Evolutionary conservation across 1,284 basidiomycete species (phyloP), one percentile per base, ranked within the genome.

Genomic region (Rhodotorula sp.): DNA sequence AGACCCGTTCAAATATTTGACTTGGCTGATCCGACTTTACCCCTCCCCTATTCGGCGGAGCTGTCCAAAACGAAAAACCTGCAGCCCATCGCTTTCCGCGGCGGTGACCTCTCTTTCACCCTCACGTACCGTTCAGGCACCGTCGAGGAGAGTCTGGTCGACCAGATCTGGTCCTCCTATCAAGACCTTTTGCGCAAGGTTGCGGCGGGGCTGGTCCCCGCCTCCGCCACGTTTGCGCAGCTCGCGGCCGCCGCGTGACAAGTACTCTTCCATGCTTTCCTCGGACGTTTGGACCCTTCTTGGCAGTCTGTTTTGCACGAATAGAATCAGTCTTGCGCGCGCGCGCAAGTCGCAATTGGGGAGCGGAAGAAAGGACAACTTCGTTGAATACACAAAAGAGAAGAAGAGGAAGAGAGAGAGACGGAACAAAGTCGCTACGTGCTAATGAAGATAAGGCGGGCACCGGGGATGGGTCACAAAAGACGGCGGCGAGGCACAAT

Each of bases 31-130:
- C n/a, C n/a, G n/a, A n/a, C n/a, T n/a, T 37, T 10, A 37, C 37
- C 37, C 10, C 37, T 42, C 14, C 12, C 37, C 7, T 10, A 42
- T 42, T n/a, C 37, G 33, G 6, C 33, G 6, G 33, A 33, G 6
- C 33, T 33, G 33, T 33, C 8, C 33, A 33, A 33, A 33, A 33
- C 33, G 6, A 33, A n/a, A n/a, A 1, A 15, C 30, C 4, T 7
- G 42, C 58, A 71, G 65, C 59, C 66, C 37, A 45, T 71, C n/a
- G 60, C 66, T 14, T 59, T 55, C 24, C 60, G 56, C 14, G 58
- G 51, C 29, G 66, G 62, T 26, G 22, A 44, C 42, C 46, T 71
- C n/a, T 51, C 56, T 26, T 30, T 68, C n/a, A 59, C 66, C 12
- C 15, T 71, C 4, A 46, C 62, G 0, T 68, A 64, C 42, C 62